These are phyloP conservation scores for Groenewaldozyma auringiensis DNA, from an alignment of 1,139 yeast species.

Conservation along the genomic window DNA sequence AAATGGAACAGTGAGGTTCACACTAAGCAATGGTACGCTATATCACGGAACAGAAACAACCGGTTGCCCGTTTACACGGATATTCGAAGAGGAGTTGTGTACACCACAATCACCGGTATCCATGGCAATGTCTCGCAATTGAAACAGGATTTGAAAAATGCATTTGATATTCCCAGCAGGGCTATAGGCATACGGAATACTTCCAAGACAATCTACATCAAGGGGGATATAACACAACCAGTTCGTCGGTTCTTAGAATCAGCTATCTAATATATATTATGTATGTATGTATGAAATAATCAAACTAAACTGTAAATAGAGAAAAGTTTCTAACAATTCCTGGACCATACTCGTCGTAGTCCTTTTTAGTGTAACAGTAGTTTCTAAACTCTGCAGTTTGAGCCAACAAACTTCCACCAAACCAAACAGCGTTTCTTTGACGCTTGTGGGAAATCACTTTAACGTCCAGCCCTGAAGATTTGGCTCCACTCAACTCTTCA, in stretches of 20 bases:
- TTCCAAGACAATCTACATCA: constrained; percentile 27
- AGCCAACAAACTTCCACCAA: constrained; percentile 94
- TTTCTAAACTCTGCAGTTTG: constrained; percentile 95
- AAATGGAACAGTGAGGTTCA: constrained; percentile 4
- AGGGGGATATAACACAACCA: constrained; percentile 24
- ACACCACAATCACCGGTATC: constrained; percentile 15
- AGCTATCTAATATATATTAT: constrained; percentile 11
- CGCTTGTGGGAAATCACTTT: constrained; percentile 95
- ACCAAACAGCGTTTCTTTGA: constrained; percentile 99
- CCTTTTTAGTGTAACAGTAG: constrained; percentile 94
- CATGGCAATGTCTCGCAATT: constrained; percentile 28
- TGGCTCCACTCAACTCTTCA: constrained; percentile 66
- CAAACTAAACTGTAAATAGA: constrained; percentile 64
- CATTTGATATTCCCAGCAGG: constrained; percentile 22
- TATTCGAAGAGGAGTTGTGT: constrained; percentile 27
- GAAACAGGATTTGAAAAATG: constrained; percentile 24
- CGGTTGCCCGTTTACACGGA: constrained; percentile 32
- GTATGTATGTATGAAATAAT: neutral
- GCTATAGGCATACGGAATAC: constrained; percentile 29
- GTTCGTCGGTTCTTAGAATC: constrained; percentile 19
- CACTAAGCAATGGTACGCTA: constrained; percentile 24
- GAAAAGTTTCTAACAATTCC: constrained; percentile 95
- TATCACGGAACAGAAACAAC: constrained; percentile 28
- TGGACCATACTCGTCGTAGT: constrained; percentile 97
- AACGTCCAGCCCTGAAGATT: constrained; percentile 92